A percentile compares a stretch with the other conserved stretches of the same genome.
Evolutionary conservation across 2,329 filamentous ascomycete genomes (phyloP).

Genomic region (Aspergillus versicolor): DNA sequence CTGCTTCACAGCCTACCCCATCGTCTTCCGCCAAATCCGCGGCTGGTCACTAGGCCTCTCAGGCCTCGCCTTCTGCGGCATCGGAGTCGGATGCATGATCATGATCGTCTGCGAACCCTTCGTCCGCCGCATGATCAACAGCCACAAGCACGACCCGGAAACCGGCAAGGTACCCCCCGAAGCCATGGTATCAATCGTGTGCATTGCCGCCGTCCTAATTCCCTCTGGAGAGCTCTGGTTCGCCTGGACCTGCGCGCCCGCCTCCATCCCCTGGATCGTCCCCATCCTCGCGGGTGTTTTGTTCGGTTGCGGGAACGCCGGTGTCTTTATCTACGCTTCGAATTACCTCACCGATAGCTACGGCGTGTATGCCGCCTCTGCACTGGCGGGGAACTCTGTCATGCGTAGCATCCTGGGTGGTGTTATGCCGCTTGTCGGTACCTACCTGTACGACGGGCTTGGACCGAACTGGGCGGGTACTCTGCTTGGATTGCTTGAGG

Average conservation of each 20-base stretch:
- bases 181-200: slow-evolving; percentile 76
- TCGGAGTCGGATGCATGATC: slow-evolving; percentile 57
- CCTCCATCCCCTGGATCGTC: slow-evolving; percentile 75
- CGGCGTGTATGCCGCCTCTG: slow-evolving; percentile 77
- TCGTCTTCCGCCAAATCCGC: slow-evolving; percentile 72
- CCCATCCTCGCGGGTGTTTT: slow-evolving; percentile 76
- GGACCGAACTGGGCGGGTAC: slow-evolving; percentile 79
- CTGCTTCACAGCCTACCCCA: slow-evolving; percentile 86
- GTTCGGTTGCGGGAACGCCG: slow-evolving; percentile 74
- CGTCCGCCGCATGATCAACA: slow-evolving; percentile 73
- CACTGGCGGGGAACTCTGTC: slow-evolving; percentile 76
- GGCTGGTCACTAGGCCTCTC: slow-evolving; percentile 74
- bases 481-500: slow-evolving; percentile 70
- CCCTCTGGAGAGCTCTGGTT: slow-evolving; percentile 82
- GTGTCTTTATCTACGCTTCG: slow-evolving; percentile 77
- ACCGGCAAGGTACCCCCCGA: slow-evolving; percentile 76
- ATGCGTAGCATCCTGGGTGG: slow-evolving; percentile 72
- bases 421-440: slow-evolving; percentile 72
- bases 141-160: slow-evolving; percentile 69
- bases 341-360: slow-evolving; percentile 81
- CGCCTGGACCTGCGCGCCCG: slow-evolving; percentile 80
- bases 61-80: slow-evolving; percentile 76
- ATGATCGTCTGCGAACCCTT: slow-evolving; percentile 62
- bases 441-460: slow-evolving; percentile 67
- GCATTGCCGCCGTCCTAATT: slow-evolving; percentile 70